These are phyloP conservation scores for Chrysochromulina tobinii DNA, from an alignment of 78 protist species.

Conservation along the genomic window DNA sequence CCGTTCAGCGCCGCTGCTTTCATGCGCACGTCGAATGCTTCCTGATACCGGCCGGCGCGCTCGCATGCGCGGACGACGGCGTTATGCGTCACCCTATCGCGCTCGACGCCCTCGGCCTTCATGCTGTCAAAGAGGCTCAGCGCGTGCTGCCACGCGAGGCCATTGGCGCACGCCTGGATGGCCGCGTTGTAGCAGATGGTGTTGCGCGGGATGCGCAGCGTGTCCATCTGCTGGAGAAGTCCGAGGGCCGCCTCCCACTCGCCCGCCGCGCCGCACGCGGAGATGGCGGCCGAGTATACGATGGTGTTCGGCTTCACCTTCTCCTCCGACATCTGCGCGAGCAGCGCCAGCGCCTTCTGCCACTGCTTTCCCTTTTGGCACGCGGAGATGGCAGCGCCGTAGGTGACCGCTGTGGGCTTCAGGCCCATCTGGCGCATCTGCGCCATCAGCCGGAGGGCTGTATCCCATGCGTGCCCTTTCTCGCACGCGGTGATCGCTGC, in stretches of 20 bases:
- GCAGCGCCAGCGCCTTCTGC: background rate
- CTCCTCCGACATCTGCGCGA: background rate
- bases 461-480: background rate
- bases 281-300: background rate
- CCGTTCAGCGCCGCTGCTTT: no score
- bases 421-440: background rate
- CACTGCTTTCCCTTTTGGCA: conserved; percentile 14
- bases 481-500: background rate
- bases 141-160: background rate
- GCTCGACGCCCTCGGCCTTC: background rate
- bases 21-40: background rate
- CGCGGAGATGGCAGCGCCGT: conserved; percentile 26
- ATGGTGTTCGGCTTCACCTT: background rate
- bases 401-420: background rate
- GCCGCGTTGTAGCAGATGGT: conserved; percentile 29
- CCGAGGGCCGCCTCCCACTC: conserved; percentile 6
- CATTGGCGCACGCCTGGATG: conserved; percentile 9
- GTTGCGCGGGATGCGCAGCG: background rate
- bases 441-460: background rate
- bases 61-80: conserved; percentile 24
- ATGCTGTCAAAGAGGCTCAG: background rate
- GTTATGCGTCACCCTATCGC: background rate
- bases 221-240: background rate
- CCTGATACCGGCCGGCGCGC: background rate
- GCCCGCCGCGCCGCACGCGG: conserved; percentile 19